Conservation (phyloP, 2,329 filamentous ascomycete genomes). For the Fusarium floridanum region DNA sequence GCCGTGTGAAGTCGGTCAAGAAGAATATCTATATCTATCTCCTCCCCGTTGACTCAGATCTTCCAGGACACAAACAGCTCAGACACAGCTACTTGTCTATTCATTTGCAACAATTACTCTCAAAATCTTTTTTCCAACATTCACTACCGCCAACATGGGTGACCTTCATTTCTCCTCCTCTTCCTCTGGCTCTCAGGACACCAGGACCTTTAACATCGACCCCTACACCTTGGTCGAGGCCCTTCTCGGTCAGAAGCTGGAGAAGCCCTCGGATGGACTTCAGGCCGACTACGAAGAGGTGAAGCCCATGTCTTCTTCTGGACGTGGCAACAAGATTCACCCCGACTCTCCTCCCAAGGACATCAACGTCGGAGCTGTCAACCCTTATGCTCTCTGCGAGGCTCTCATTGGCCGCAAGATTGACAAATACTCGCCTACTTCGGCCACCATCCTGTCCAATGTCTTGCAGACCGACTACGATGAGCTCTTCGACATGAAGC, state of each 20-base stretch:
- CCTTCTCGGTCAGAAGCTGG: constrained; percentile 52
- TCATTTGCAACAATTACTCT: neutral
- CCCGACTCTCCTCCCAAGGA: constrained; percentile 56
- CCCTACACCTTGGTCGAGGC: constrained; percentile 55
- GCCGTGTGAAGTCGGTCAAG: neutral
- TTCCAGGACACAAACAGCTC: neutral
- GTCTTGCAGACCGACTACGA: constrained; percentile 62
- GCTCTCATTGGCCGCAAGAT: constrained; percentile 58
- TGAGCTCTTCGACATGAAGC: constrained; percentile 61
- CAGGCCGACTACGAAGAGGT: constrained; percentile 53
- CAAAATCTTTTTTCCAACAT: neutral
- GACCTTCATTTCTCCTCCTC: constrained; percentile 27
- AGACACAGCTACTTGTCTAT: constrained; percentile 1
- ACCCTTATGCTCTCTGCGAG: constrained; percentile 60
- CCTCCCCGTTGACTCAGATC: neutral
- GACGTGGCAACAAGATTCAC: constrained; percentile 17
- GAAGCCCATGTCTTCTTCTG: constrained; percentile 22
- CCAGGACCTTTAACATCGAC: constrained; percentile 46
- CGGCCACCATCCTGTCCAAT: constrained; percentile 54
- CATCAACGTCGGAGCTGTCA: constrained; percentile 56
- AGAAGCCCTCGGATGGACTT: constrained; percentile 44
- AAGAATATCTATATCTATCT: neutral
- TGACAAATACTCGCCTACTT: constrained; percentile 52
- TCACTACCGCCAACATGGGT: constrained; percentile 28
- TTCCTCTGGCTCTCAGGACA: constrained; percentile 13